Evolutionary conservation across 768 basidiomycete genomes (phyloP).

Genomic region (Pleurotus pulmonarius): DNA sequence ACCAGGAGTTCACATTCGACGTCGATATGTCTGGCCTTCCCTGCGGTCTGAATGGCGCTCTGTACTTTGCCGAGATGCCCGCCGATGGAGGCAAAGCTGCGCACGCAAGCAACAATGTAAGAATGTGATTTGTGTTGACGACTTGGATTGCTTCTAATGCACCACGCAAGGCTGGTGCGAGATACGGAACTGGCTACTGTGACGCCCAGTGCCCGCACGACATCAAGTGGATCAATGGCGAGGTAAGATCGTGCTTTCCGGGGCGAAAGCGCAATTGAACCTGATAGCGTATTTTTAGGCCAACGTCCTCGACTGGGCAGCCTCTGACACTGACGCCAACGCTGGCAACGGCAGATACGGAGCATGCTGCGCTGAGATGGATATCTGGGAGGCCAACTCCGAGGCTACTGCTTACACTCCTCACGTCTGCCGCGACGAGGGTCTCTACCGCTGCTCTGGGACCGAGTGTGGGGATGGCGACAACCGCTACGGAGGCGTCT

Average conservation of each 20-base stretch:
- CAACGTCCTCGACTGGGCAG: background rate
- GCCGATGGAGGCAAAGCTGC: background rate
- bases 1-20: conserved; percentile 61
- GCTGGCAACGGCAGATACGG: conserved; percentile 34
- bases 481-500: conserved; percentile 20
- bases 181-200: conserved; percentile 14
- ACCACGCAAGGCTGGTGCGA: conserved; percentile 30
- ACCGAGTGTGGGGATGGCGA: conserved; percentile 21
- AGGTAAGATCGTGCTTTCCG: conserved; percentile 11
- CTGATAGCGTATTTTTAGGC: background rate
- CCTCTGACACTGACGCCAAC: conserved; percentile 23
- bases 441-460: conserved; percentile 31
- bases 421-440: conserved; percentile 29
- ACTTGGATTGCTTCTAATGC: too few relatives aligned
- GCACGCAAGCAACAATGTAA: background rate
- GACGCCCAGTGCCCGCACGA: conserved; percentile 37
- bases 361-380: conserved; percentile 42
- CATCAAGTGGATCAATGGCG: conserved; percentile 43
- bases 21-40: conserved; percentile 55
- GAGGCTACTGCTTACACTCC: conserved; percentile 36
- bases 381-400: conserved; percentile 43
- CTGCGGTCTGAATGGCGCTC: conserved; percentile 1
- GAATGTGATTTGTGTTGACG: too few relatives aligned
- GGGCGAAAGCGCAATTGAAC: background rate
- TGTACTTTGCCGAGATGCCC: conserved; percentile 8